Evolutionary conservation across 306 rosid species (phyloP), one percentile per base, ranked within the genome.

Genomic region (Amphicarpaea edgeworthii): DNA sequence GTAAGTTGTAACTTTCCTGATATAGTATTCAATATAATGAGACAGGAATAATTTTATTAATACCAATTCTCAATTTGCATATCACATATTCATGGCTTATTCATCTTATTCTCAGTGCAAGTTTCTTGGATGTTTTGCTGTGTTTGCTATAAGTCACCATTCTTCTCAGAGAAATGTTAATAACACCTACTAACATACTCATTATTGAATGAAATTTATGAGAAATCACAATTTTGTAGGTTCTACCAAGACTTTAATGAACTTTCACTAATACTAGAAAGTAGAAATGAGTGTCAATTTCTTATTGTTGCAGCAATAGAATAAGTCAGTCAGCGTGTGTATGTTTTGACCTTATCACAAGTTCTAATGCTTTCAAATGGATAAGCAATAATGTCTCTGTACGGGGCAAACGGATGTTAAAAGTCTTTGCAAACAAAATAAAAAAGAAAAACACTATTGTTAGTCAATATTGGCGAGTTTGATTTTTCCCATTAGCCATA

Each of bases 391-490:
- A 62, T 37, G 43, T 37, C 64, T 58, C 11, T 2, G 5, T 38
- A 50, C 26, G 2, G 49, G 50, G 26, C 19, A 64, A 64, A 64
- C 46, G 10, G 26, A 12, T 16, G 32, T 16, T 11, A 5, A n/a
- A n/a, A 19, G 32, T 64, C 30, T 8, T 64, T 38, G 32, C 50
- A 34, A 63, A 19, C 1, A 8, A 28, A 28, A 28, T 4, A 19
- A 37, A 17, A 16, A 63, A n/a, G 0, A 9, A 63, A 38, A n/a
- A 34, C 45, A 15, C 63, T 50, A 23, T 64, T 21, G 10, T 16
- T 11, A 40, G 76, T 68, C 77, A 81, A 75, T 8, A 69, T 69
- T 50, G 68, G 81, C 43, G 67, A 14, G 12, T 61, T 75, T 69
- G 28, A 40, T 81, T 69, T 51, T 68, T 49, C 68, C 30, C 21